Evolutionary conservation across 805 yeast genomes (phyloP).

Genomic region (Ogataea wickerhamii): DNA sequence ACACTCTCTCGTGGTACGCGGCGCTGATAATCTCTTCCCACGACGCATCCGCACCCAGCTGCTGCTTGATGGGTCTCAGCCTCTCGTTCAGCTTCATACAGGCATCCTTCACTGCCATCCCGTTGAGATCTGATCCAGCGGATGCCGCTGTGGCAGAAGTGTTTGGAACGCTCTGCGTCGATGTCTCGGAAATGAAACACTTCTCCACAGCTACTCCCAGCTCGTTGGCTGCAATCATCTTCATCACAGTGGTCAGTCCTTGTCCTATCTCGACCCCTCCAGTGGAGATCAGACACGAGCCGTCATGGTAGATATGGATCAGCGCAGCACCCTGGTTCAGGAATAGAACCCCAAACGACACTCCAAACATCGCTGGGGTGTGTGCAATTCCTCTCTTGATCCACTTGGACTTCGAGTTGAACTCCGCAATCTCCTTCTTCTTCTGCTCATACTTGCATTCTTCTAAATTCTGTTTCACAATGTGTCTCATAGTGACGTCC

Average conservation of each 20-base stretch:
- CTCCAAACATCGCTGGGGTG: slow-evolving; percentile 46
- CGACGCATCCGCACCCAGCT: slow-evolving; percentile 34
- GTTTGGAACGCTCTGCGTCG: slow-evolving; percentile 45
- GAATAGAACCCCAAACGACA: slow-evolving; percentile 43
- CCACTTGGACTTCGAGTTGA: slow-evolving; percentile 40
- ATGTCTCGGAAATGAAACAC: slow-evolving; percentile 43
- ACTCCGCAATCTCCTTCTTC: slow-evolving; percentile 36
- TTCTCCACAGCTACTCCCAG: slow-evolving; percentile 39
- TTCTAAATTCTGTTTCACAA: slow-evolving; percentile 35
- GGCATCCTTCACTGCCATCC: slow-evolving; percentile 46
- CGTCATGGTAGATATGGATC: slow-evolving; percentile 43
- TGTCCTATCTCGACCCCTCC: slow-evolving; percentile 53
- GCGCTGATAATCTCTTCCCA: slow-evolving; percentile 39
- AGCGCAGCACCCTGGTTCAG: slow-evolving; percentile 48
- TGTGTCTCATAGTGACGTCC: slow-evolving; percentile 37
- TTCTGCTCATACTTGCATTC: slow-evolving; percentile 35
- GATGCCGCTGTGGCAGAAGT: slow-evolving; percentile 50
- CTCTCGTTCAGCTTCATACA: slow-evolving; percentile 43
- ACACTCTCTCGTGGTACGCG: slow-evolving; percentile 44
- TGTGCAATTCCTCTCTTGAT: slow-evolving; percentile 45
- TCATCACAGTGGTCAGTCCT: slow-evolving; percentile 47
- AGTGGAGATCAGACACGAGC: slow-evolving; percentile 42
- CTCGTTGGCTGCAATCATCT: slow-evolving; percentile 44
- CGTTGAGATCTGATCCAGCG: slow-evolving; percentile 46
- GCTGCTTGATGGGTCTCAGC: slow-evolving; percentile 36